These are phyloP conservation scores for Brachypodium distachyon DNA, from an alignment of 202 grass and related monocot genomes.

Conservation along the genomic window DNA sequence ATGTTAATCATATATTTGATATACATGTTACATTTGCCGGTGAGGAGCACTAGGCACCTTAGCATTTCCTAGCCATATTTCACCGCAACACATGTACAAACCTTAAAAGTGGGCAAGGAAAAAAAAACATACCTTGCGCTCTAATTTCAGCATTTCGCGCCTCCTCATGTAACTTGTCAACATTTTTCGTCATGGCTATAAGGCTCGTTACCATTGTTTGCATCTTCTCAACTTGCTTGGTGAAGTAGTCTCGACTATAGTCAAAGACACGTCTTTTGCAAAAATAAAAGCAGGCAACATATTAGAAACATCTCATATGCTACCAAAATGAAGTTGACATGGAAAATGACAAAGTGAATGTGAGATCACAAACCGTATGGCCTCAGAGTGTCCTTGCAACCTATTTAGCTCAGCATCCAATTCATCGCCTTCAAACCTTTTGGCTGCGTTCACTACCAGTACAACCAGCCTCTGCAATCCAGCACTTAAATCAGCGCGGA, in stretches of 20 bases:
- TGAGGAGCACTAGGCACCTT: no score
- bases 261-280: slow-evolving; percentile 37
- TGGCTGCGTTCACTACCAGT: slow-evolving; percentile 22
- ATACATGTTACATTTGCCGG: no score
- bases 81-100: not conserved
- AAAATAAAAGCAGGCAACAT: not conserved
- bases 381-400: slow-evolving; percentile 38
- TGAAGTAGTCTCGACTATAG: slow-evolving; percentile 38
- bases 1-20: no score
- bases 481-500: slow-evolving; percentile 12
- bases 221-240: slow-evolving; percentile 43
- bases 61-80: not conserved
- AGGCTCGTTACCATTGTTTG: slow-evolving; percentile 38
- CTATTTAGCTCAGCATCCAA: slow-evolving; percentile 40
- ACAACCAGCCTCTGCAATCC: slow-evolving; percentile 23
- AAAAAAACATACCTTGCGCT: slow-evolving; percentile 30
- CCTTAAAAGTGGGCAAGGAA: not conserved
- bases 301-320: not conserved
- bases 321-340: not conserved
- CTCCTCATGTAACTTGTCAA: slow-evolving; percentile 31
- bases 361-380: slow-evolving; percentile 30
- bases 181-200: slow-evolving; percentile 32
- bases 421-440: slow-evolving; percentile 9
- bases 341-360: not conserved
- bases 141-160: slow-evolving; percentile 30